These are phyloP conservation scores for Ceratobasidium sp. DNA, from an alignment of 1,284 basidiomycete species.

Conservation along the genomic window DNA sequence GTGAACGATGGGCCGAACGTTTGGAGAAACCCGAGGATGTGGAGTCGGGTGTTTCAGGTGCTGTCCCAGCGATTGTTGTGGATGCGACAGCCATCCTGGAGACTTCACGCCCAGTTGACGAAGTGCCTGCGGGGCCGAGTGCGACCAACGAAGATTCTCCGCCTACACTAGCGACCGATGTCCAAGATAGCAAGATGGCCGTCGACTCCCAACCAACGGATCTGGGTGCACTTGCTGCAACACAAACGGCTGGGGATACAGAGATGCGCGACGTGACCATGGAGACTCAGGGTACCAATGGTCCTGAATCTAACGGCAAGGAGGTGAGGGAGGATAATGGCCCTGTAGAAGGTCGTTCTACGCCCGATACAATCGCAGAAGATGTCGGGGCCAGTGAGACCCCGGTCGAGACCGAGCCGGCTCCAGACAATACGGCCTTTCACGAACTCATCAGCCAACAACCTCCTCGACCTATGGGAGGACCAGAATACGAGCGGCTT, in stretches of 20 bases:
- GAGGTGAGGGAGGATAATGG: background rate
- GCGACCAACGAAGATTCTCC: background rate
- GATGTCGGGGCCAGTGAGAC: background rate
- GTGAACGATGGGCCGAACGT: conserved; percentile 38
- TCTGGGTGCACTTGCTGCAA: background rate
- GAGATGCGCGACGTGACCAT: background rate
- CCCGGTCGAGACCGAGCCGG: background rate
- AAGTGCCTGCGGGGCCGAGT: background rate
- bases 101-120: background rate
- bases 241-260: background rate
- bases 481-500: conserved; percentile 22
- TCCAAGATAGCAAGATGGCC: background rate
- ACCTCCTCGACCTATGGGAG: conserved; percentile 25
- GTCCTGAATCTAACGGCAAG: background rate
- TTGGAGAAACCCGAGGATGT: background rate
- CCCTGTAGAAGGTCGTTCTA: background rate
- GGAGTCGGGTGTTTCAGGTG: background rate
- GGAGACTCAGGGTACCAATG: background rate
- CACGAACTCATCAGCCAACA: conserved; percentile 11
- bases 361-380: background rate
- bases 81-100: background rate
- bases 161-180: background rate
- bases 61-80: background rate
- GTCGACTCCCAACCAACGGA: background rate
- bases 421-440: background rate